A percentile compares a stretch with the other conserved stretches of the same genome.
These are phyloP conservation scores for Cordyceps tenuipes DNA, from an alignment of 2,329 filamentous ascomycete species.

Conservation along the genomic window DNA sequence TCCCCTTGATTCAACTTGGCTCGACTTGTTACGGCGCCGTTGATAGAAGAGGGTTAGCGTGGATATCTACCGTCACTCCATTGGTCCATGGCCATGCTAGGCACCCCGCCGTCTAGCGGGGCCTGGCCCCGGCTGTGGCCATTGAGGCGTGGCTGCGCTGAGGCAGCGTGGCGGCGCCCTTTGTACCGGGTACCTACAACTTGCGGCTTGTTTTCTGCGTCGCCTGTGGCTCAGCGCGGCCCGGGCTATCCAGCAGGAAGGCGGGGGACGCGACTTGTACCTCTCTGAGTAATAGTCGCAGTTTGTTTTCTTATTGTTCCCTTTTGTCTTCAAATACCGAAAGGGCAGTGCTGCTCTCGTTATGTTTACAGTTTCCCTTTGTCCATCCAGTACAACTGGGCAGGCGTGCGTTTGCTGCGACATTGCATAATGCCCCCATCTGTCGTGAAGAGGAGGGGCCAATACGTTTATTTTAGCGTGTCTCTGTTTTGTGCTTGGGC, in stretches of 20 bases:
- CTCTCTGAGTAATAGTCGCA: too few relatives aligned
- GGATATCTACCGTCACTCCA: background rate
- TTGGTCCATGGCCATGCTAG: slow-evolving; percentile 6
- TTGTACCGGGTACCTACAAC: background rate
- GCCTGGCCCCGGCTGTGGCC: background rate
- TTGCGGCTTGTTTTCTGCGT: background rate
- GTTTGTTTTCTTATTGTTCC: too few relatives aligned
- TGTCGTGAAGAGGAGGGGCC: background rate
- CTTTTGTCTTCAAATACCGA: too few relatives aligned
- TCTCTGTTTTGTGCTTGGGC: background rate
- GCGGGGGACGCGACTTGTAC: too few relatives aligned
- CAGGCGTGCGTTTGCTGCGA: background rate
- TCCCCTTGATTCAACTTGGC: slow-evolving; percentile 10
- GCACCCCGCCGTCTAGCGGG: background rate
- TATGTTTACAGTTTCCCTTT: too few relatives aligned
- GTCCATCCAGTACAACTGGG: too few relatives aligned
- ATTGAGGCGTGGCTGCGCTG: background rate
- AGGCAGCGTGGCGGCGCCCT: background rate
- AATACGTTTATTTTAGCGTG: background rate
- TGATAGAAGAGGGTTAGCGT: background rate
- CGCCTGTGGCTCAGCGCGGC: background rate
- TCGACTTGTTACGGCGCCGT: slow-evolving; percentile 5
- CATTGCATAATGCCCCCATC: background rate
- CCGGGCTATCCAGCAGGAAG: too few relatives aligned
- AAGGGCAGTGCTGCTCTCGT: too few relatives aligned